Evolutionary conservation across 1,139 yeast species (phyloP).

Genomic region (Keqinozyma sinolaborantium): DNA sequence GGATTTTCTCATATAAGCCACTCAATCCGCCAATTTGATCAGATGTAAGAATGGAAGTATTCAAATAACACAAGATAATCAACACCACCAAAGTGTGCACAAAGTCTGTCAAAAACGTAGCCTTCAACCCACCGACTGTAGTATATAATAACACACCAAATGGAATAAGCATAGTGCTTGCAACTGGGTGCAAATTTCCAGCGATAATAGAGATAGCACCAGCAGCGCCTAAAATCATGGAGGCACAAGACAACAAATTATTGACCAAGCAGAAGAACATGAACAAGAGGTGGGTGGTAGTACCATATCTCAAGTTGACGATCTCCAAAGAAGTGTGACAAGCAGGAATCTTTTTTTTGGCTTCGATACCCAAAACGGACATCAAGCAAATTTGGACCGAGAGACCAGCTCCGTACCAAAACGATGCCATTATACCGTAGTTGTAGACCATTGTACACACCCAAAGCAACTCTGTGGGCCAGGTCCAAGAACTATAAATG

Average conservation of each 20-base stretch:
- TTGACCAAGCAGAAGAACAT: conserved; percentile 28
- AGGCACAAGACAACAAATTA: conserved; percentile 28
- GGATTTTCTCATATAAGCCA: conserved; percentile 21
- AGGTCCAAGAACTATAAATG: conserved; percentile 26
- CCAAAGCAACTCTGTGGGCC: conserved; percentile 30
- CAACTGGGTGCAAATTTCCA: conserved; percentile 29
- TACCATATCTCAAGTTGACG: conserved; percentile 28
- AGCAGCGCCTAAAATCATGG: conserved; percentile 36
- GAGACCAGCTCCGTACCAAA: conserved; percentile 25
- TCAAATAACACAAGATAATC: conserved; percentile 23
- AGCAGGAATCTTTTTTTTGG: conserved; percentile 26
- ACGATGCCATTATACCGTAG: conserved; percentile 25
- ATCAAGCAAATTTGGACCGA: conserved; percentile 26
- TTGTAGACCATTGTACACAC: conserved; percentile 22
- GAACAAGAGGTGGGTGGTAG: conserved; percentile 23
- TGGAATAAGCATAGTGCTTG: conserved; percentile 32
- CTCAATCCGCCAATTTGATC: conserved; percentile 26
- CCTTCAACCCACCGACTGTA: conserved; percentile 38
- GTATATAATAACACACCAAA: conserved; percentile 35
- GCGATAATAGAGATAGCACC: conserved; percentile 32
- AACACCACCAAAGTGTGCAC: conserved; percentile 32
- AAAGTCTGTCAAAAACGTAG: conserved; percentile 37
- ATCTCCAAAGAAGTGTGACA: conserved; percentile 29
- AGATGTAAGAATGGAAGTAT: conserved; percentile 22
- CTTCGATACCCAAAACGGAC: conserved; percentile 25